A percentile compares a stretch with the other conserved stretches of the same genome.
Conservation (phyloP, 768 basidiomycete species). For the Lentinula edodes region DNA sequence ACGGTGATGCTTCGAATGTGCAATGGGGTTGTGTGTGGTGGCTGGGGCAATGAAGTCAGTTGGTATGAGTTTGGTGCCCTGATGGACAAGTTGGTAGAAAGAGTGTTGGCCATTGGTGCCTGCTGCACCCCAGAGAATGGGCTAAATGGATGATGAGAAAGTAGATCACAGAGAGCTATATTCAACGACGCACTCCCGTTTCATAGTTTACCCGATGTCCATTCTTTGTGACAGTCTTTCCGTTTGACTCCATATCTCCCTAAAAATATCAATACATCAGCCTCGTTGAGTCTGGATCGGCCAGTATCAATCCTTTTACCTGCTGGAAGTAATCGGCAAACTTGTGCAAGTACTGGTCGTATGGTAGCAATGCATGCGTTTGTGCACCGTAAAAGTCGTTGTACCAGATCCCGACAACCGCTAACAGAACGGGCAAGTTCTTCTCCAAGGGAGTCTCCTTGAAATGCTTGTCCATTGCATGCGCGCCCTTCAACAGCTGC, state of each 20-base stretch:
- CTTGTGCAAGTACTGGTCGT: slow-evolving; percentile 98
- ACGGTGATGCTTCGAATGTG: slow-evolving; percentile 86
- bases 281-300: not conserved
- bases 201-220: slow-evolving; percentile 93
- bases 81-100: slow-evolving; percentile 97
- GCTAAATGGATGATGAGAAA: slow-evolving; percentile 37
- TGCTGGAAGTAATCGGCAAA: slow-evolving; percentile 99
- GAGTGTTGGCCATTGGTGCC: slow-evolving; percentile 99
- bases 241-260: slow-evolving; percentile 99
- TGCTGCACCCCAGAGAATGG: slow-evolving; percentile 98
- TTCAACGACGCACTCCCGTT: slow-evolving; percentile 69
- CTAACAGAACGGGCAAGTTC: slow-evolving; percentile 90
- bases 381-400: slow-evolving; percentile 98
- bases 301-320: slow-evolving; percentile 20
- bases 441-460: slow-evolving; percentile 79
- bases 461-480: slow-evolving; percentile 98
- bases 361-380: slow-evolving; percentile 92
- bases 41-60: slow-evolving; percentile 91
- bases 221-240: slow-evolving; percentile 92
- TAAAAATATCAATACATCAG: slow-evolving; percentile 14
- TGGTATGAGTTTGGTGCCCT: slow-evolving; percentile 89
- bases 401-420: slow-evolving; percentile 93
- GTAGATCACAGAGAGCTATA: not conserved
- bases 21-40: slow-evolving; percentile 86
- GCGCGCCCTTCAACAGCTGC: slow-evolving; percentile 83